Evolutionary conservation across 192 early-diverging fungal genomes (phyloP).

Genomic region (Backusella tarrabulga): DNA sequence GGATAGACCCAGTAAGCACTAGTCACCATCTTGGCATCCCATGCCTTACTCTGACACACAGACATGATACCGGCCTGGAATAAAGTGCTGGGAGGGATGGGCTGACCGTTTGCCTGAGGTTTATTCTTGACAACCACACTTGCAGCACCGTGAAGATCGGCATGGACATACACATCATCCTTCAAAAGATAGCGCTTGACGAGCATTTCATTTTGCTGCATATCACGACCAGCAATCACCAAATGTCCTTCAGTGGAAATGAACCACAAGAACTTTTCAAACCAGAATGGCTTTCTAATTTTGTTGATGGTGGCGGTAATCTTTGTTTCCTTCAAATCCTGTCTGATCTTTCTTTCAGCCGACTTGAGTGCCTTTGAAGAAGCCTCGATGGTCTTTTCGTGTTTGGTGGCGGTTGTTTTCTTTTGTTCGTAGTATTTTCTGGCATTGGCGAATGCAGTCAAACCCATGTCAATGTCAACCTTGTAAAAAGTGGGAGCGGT

Average conservation of each 20-base stretch:
- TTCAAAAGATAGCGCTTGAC: conserved; percentile 67
- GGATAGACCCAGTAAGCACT: conserved; percentile 93
- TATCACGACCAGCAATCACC: conserved; percentile 90
- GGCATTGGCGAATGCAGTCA: conserved; percentile 88
- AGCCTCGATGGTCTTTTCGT: conserved; percentile 85
- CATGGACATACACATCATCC: conserved; percentile 88
- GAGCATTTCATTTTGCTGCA: conserved; percentile 90
- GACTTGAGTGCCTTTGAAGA: conserved; percentile 85
- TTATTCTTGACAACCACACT: conserved; percentile 87
- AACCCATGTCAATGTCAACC: conserved; percentile 89
- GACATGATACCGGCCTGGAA: conserved; percentile 96
- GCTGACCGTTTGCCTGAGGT: conserved; percentile 40
- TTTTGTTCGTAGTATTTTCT: conserved; percentile 85
- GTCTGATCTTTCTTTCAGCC: conserved; percentile 87
- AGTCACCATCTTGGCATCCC: conserved; percentile 96
- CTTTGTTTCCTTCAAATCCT: conserved; percentile 75
- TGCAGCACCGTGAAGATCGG: conserved; percentile 91
- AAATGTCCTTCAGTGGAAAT: conserved; percentile 90
- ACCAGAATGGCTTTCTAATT: conserved; percentile 93
- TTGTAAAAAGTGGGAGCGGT: conserved; percentile 20
- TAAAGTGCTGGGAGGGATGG: conserved; percentile 86
- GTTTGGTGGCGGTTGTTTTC: conserved; percentile 82
- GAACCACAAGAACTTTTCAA: conserved; percentile 98
- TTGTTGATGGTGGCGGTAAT: conserved; percentile 77
- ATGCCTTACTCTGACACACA: conserved; percentile 90